Percentiles rank a stretch among this genome's conserved stretches.
Evolutionary conservation across 352 stramenopile species (phyloP).

Genomic region (Pythium pyrilobum): DNA sequence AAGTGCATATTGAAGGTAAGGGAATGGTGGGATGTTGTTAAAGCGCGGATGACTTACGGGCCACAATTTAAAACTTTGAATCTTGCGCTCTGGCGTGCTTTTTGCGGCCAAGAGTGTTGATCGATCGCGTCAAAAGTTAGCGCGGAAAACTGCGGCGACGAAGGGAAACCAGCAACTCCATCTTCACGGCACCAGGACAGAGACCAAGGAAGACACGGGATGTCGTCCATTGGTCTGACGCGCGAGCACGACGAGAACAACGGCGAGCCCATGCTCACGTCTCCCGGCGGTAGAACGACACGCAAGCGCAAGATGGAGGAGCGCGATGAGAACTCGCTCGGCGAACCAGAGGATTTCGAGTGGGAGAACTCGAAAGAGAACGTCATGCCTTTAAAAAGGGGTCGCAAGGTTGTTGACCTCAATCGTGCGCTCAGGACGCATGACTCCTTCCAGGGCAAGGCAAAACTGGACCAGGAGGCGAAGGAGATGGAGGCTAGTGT

Average conservation of each 20-base stretch:
- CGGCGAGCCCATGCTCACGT: constrained; percentile 6
- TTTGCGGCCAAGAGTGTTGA: constrained; percentile 6
- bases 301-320: constrained; percentile 38
- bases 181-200: neutral
- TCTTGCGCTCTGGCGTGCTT: neutral
- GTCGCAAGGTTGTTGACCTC: constrained; percentile 72
- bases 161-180: neutral
- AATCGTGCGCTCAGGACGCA: constrained; percentile 63
- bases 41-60: too few species aligned
- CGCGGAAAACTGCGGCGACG: constrained; percentile 1
- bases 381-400: constrained; percentile 78
- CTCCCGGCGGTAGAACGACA: constrained; percentile 8
- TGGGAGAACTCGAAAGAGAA: constrained; percentile 88
- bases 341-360: constrained; percentile 42
- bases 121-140: constrained; percentile 7
- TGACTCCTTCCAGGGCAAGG: constrained; percentile 60
- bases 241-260: constrained; percentile 22
- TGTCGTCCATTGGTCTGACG: constrained; percentile 12
- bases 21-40: too few species aligned
- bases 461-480: constrained; percentile 45
- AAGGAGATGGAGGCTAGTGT: constrained; percentile 47
- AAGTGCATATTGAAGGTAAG: neutral
- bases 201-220: neutral
- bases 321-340: constrained; percentile 18
- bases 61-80: constrained; percentile 17